Evolutionary conservation across 352 stramenopile species (phyloP).

Genomic region (Plasmopara muralis): DNA sequence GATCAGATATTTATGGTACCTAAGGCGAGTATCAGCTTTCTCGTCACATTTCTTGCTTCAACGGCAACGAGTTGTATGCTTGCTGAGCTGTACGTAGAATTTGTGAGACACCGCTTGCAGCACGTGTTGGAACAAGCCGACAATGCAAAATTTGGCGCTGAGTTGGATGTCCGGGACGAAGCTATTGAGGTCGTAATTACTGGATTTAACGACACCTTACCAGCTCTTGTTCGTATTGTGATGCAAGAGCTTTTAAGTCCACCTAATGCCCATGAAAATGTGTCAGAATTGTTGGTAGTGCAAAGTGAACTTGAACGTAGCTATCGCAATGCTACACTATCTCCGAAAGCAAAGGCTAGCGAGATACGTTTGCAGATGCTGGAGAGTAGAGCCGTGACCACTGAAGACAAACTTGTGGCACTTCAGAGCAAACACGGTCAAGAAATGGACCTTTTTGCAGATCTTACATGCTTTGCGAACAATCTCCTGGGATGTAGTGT

Average conservation of each 20-base stretch:
- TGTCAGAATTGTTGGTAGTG: constrained; percentile 36
- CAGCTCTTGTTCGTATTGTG: constrained; percentile 42
- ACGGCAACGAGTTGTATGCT: constrained; percentile 50
- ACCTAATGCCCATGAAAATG: constrained; percentile 21
- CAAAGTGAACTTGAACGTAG: constrained; percentile 53
- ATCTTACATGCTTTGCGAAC: constrained; percentile 23
- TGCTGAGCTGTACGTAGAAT: constrained; percentile 55
- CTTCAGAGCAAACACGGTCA: constrained; percentile 21
- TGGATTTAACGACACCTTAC: constrained; percentile 69
- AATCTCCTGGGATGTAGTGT: constrained; percentile 17
- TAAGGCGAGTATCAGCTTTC: constrained; percentile 59
- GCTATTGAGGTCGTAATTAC: constrained; percentile 60
- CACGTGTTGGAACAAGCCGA: constrained; percentile 57
- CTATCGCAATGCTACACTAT: constrained; percentile 65
- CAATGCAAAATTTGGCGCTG: constrained; percentile 47
- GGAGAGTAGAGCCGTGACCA: constrained; percentile 44
- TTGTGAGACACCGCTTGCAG: constrained; percentile 64
- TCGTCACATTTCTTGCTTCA: constrained; percentile 48
- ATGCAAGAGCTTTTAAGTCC: constrained; percentile 34
- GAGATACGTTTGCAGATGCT: constrained; percentile 70
- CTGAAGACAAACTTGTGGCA: constrained; percentile 49
- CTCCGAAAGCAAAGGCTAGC: constrained; percentile 52
- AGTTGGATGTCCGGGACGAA: constrained; percentile 50
- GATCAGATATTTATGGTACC: constrained; percentile 59
- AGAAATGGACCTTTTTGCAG: constrained; percentile 13